Base-by-base conservation (phyloP, 2,329 filamentous ascomycete species). In the Clonostachys rosea region DNA sequence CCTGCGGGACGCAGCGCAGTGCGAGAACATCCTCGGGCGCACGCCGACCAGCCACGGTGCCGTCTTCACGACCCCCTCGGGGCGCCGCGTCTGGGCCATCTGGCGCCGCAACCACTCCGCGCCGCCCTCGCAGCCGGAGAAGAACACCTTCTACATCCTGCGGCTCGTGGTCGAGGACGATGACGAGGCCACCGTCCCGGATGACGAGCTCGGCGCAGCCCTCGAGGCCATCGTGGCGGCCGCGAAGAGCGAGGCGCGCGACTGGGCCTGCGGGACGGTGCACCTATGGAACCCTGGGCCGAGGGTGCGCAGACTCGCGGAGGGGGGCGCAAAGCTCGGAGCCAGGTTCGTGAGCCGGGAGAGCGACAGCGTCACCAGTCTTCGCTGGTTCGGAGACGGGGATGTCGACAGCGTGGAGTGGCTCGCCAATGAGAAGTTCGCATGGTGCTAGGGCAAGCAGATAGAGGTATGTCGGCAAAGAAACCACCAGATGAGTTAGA, bases 251-350 rank as follows among this genome's bases (percentile, higher is more conserved):
- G 83, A 95, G 65, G 91, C 91, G 2, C 67, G 73, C 4, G 73
- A 80, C 48, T 95, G 89, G 86, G 71, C 78, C 41, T 81, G 89
- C 68, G 73, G 75, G 39, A 75, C 81, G 42, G 80, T 96, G 5
- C 79, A 91, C 61, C 71, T 92, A 45, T 97, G 92, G 92, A 95
- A 94, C 60, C 91, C 91, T 0, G 78, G 77, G 5, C 69, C 78
- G 7, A 57, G 75, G 52, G 61, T 83, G 24, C 62, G 62, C 59
- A 52, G 62, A 14, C 56, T 86, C 39, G 65, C 84, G 2, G 64
- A 72, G 37, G 59, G 57, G 24, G 55, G 54, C 13, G 65, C 69
- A 3, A 73, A 72, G 9, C 55, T 89, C 14, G 60, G 75, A 17
- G 70, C 78, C 47, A 60, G 67, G 33, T 67, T 69, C 48, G 72